A percentile compares a stretch with the other conserved stretches of the same genome.
Evolutionary conservation across 805 yeast genomes (phyloP).

Genomic region (Ogataea populi-albae): DNA sequence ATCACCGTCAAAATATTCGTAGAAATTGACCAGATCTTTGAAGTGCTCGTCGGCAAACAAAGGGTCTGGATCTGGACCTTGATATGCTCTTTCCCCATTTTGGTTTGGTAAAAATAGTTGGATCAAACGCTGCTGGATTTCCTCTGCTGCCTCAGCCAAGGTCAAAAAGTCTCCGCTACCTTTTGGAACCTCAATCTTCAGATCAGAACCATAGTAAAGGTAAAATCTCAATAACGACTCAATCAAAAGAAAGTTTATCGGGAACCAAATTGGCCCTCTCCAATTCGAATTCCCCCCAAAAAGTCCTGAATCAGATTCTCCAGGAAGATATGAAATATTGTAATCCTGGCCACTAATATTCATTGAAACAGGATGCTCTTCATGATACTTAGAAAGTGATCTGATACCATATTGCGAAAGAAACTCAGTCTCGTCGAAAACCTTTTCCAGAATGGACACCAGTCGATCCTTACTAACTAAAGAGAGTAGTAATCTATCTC

Average conservation of each 20-base stretch:
- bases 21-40: conserved; percentile 73
- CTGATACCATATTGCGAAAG: conserved; percentile 82
- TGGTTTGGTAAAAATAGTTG: conserved; percentile 70
- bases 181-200: conserved; percentile 84
- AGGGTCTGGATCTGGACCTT: conserved; percentile 59
- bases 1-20: conserved; percentile 91
- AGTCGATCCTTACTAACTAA: conserved; percentile 80
- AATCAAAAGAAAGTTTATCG: conserved; percentile 79
- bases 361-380: conserved; percentile 80
- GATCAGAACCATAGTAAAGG: conserved; percentile 80
- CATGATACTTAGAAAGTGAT: conserved; percentile 83
- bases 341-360: conserved; percentile 73
- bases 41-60: conserved; percentile 63
- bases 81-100: conserved; percentile 63
- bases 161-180: conserved; percentile 75
- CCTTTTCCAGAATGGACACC: conserved; percentile 66
- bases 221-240: conserved; percentile 86
- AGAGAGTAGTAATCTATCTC: conserved; percentile 76
- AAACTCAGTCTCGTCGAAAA: conserved; percentile 86
- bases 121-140: conserved; percentile 80
- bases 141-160: conserved; percentile 88
- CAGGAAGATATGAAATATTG: conserved; percentile 73
- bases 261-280: conserved; percentile 98
- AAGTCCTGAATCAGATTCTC: conserved; percentile 88
- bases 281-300: conserved; percentile 97